Percentiles rank a stretch among this genome's conserved stretches.
These are phyloP conservation scores for Trifolium repens DNA, from an alignment of 306 rosid genomes.

Conservation along the genomic window DNA sequence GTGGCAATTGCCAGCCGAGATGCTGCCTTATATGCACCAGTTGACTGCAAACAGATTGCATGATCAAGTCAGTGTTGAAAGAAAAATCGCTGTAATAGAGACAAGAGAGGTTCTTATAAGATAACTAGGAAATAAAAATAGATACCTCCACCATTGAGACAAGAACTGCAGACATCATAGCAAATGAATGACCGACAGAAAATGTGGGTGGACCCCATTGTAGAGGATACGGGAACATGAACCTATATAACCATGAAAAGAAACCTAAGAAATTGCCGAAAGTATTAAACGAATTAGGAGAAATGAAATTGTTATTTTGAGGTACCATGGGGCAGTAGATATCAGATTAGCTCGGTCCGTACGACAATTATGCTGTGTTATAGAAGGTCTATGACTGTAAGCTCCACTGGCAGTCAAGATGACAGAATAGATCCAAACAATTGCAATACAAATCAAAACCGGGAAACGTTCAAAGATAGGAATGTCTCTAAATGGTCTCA, in stretches of 20 bases:
- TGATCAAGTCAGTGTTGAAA: conserved; percentile 31
- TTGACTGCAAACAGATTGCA: conserved; percentile 64
- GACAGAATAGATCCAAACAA: conserved; percentile 88
- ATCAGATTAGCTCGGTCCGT: conserved; percentile 87
- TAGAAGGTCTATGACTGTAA: conserved; percentile 54
- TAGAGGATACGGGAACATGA: conserved; percentile 93
- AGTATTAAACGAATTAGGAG: conserved; percentile 6
- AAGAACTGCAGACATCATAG: conserved; percentile 92
- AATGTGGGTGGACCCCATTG: conserved; percentile 99
- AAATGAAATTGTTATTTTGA: conserved; percentile 5
- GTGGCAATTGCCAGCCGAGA: conserved; percentile 95
- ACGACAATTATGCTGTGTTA: conserved; percentile 79
- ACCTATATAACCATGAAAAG: conserved; percentile 55
- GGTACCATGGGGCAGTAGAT: conserved; percentile 89
- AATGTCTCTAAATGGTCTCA: conserved; percentile 79
- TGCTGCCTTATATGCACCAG: conserved; percentile 91
- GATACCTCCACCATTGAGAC: conserved; percentile 98
- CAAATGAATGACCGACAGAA: conserved; percentile 96
- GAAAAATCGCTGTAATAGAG: conserved; percentile 18
- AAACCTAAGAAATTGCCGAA: conserved; percentile 32
- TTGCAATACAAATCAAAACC: conserved; percentile 75
- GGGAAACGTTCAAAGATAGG: conserved; percentile 96
- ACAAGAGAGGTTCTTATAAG: not conserved
- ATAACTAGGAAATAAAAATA: conserved; percentile 1
- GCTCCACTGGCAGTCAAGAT: conserved; percentile 95